Conservation (phyloP, 2,329 filamentous ascomycete species). For the Colletotrichum gloeosporioides region DNA sequence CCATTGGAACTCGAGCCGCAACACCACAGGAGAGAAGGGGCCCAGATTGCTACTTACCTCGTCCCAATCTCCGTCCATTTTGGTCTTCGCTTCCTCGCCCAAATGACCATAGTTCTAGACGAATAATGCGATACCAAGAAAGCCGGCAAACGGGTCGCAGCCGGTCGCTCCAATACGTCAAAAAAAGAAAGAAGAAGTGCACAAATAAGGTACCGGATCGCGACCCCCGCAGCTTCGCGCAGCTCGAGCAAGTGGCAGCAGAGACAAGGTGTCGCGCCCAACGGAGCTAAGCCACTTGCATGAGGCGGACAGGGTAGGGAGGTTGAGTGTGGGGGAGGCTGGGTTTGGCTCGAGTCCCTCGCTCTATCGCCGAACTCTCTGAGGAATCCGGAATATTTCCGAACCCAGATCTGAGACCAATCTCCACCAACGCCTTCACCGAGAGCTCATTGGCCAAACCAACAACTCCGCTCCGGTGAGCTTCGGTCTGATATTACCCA, state of each 20-base stretch:
- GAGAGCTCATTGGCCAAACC: not conserved
- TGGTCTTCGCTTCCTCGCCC: slow-evolving; percentile 43
- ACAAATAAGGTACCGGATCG: not conserved
- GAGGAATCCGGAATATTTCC: slow-evolving; percentile 7
- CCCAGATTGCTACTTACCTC: slow-evolving; percentile 53
- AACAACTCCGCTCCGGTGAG: not conserved
- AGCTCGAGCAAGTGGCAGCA: not conserved
- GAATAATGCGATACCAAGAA: not conserved
- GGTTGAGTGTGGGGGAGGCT: slow-evolving; percentile 9
- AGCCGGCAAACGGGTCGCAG: not conserved
- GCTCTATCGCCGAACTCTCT: not conserved
- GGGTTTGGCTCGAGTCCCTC: not conserved
- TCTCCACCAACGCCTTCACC: not conserved
- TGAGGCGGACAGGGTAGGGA: slow-evolving; percentile 13
- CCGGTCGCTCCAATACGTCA: not conserved
- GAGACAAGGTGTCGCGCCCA: slow-evolving; percentile 5
- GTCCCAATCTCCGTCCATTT: slow-evolving; percentile 73
- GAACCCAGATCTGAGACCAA: not conserved
- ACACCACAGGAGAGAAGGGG: not conserved
- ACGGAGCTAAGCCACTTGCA: slow-evolving; percentile 11
- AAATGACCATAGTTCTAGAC: slow-evolving; percentile 34
- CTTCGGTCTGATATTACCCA: not conserved
- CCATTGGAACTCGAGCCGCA: not conserved
- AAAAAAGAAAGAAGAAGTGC: not conserved
- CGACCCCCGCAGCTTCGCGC: slow-evolving; percentile 10